phyloP scores from a whole-genome alignment of 2,329 filamentous ascomycete species.

The Penicillium brasilianum region DNA sequence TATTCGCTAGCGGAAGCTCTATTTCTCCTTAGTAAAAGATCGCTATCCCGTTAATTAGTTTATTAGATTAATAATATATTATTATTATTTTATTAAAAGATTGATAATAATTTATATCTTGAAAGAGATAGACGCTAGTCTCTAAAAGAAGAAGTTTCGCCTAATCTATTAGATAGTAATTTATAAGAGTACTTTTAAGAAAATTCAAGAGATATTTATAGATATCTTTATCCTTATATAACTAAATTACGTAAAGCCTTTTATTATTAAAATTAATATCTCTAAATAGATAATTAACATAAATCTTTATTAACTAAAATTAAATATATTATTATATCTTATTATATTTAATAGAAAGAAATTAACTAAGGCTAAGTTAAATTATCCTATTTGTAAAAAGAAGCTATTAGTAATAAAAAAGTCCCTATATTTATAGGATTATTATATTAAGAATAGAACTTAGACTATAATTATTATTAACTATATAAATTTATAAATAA shows the following conservation, averaged over 20 bases:
- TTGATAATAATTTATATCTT: neutral
- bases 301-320: neutral
- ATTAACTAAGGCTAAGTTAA: neutral
- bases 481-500: neutral
- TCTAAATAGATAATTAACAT: no score
- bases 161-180: neutral
- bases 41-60: no score
- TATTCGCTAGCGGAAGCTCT: no score
- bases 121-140: neutral
- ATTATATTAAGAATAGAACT: neutral
- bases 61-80: neutral
- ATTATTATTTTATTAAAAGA: neutral
- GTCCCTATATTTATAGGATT: neutral
- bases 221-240: neutral
- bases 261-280: neutral
- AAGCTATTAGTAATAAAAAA: conserved; percentile 1
- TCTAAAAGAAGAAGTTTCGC: neutral
- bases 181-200: neutral
- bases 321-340: neutral
- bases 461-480: neutral
- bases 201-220: neutral
- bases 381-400: neutral
- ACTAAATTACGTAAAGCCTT: neutral
- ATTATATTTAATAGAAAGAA: neutral
- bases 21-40: no score